Conservation (phyloP, 2,329 filamentous ascomycete species). For the Cladosporium sp. region DNA sequence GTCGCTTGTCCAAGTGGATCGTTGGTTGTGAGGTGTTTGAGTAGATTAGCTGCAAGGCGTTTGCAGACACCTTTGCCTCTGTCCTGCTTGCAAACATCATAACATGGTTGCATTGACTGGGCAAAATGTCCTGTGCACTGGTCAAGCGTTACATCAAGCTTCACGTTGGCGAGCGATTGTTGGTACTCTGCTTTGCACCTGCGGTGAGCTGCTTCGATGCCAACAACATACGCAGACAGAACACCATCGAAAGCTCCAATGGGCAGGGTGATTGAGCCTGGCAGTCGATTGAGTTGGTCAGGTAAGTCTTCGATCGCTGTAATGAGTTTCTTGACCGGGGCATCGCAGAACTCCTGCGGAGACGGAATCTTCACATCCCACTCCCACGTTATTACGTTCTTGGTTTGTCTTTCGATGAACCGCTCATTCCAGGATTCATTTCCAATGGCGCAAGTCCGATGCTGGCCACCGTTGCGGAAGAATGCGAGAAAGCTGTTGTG, state of each 20-base stretch:
- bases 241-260: background rate
- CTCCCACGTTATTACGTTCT: background rate
- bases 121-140: conserved; percentile 8
- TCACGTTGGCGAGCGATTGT: conserved; percentile 1
- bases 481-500: background rate
- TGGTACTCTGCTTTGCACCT: background rate
- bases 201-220: background rate
- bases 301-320: background rate
- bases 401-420: background rate
- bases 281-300: background rate
- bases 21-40: background rate
- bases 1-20: background rate
- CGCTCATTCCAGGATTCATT: background rate
- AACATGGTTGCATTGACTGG: conserved; percentile 8
- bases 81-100: conserved; percentile 9
- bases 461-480: conserved; percentile 1
- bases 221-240: background rate
- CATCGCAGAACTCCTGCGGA: background rate
- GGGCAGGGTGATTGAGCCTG: background rate
- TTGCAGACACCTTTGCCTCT: background rate
- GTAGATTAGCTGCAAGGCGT: background rate
- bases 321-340: background rate
- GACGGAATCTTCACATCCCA: background rate
- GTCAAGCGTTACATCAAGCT: conserved; percentile 11
- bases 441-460: background rate